Evolutionary conservation across 139 green algal genomes (phyloP), one percentile per base, ranked within the genome.

Genomic region (Volvox africanus): DNA sequence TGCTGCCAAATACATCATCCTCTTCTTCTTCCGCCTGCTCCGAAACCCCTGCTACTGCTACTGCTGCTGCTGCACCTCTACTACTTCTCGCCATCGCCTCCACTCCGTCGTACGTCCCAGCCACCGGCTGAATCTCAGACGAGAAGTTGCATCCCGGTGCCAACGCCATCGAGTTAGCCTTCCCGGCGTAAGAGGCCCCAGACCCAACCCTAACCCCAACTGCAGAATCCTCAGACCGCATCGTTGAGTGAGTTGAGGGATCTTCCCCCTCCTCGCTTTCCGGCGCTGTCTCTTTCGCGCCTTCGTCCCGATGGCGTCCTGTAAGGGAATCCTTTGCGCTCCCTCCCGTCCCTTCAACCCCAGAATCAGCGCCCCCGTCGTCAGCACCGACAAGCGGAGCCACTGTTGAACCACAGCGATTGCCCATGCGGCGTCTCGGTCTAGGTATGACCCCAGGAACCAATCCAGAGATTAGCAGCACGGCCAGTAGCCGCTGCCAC

Each of bases 401-500:
- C 75, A 35, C 32, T 55, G 28, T 44, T 9, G 14, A 12, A 55
- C 44, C 44, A 9, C 5, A 9, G 36, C 78, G 26, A 1, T 35
- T 35, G 36, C 36, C 11, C 20, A 68, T 44, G 37, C 86, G 33
- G 1, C 12, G 76, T 17, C 71, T 35, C 16, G 18, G 16, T n/a
- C 20, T 68, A 55, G 81, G 55, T 22, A 88, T 78, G 19, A 76
- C n/a, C 0, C 21, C 68, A 87, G 71, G 44, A 32, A 76, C 92
- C 18, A 93, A 19, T 26, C 61, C 88, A 0, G 87, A 36, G 14
- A 95, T 80, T 37, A 95, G 88, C 80, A 90, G 62, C 21, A 86
- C 91, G 36, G 86, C 91, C 78, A 88, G 36, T 24, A 93, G 32
- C 79, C 90, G 77, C 65, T 91, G 82, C 90, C 90, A 93, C 1